These are phyloP conservation scores for Tetraselmis striata DNA, from an alignment of 139 green algal genomes.

Conservation along the genomic window DNA sequence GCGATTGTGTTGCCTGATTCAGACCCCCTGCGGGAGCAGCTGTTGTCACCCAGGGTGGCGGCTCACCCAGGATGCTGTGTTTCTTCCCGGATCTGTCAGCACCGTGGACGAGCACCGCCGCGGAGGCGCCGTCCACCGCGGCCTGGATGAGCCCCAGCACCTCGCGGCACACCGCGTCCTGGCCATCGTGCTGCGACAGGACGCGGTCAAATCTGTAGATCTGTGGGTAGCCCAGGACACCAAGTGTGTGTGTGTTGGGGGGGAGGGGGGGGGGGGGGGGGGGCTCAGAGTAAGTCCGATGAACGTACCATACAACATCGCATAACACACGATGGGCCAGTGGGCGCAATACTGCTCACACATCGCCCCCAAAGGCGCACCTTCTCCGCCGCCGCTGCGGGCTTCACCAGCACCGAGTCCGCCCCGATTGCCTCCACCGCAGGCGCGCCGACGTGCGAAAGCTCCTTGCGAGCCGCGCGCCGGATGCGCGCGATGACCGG, in stretches of 20 bases:
- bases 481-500: too few relatives aligned
- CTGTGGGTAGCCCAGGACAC: too few relatives aligned
- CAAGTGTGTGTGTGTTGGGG: too few relatives aligned
- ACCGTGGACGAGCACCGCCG: neutral
- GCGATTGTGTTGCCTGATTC: too few relatives aligned
- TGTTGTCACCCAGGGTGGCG: too few relatives aligned
- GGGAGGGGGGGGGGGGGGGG: too few relatives aligned
- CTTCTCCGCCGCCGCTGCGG: neutral
- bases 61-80: neutral
- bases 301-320: neutral
- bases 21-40: too few relatives aligned
- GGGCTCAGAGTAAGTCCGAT: too few relatives aligned
- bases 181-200: neutral
- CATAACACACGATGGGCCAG: too few relatives aligned
- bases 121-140: neutral
- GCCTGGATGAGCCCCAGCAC: neutral
- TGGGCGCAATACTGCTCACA: too few relatives aligned
- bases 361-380: neutral
- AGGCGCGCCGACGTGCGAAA: too few relatives aligned
- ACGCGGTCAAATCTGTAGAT: neutral
- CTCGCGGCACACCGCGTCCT: neutral
- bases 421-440: neutral
- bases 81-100: neutral
- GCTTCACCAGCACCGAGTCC: neutral
- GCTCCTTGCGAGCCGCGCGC: too few relatives aligned